Evolutionary conservation across 306 rosid species (phyloP).

Genomic region (Vigna nakashimae): DNA sequence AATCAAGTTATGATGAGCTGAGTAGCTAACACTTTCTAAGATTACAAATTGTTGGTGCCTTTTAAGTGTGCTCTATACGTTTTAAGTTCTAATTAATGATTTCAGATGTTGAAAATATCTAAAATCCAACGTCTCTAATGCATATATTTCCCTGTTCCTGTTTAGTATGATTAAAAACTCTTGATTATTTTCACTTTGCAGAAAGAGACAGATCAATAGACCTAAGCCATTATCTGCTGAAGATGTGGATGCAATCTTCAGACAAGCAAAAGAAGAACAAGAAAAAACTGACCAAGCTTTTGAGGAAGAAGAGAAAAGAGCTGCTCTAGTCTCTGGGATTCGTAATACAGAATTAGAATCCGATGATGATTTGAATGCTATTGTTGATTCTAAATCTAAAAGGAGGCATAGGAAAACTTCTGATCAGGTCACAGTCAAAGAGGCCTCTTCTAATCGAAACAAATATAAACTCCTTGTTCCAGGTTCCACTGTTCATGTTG

Average conservation of each 20-base stretch:
- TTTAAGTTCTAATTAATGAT: conserved; percentile 9
- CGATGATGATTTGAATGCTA: conserved; percentile 41
- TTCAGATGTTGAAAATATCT: conserved; percentile 17
- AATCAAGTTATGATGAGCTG: conserved; percentile 19
- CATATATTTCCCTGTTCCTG: neutral
- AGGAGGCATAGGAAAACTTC: conserved; percentile 53
- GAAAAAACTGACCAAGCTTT: conserved; percentile 70
- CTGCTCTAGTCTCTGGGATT: conserved; percentile 39
- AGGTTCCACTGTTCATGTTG: conserved; percentile 73
- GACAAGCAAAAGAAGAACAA: conserved; percentile 81
- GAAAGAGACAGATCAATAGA: conserved; percentile 81
- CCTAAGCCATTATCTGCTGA: conserved; percentile 73
- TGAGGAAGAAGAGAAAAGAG: conserved; percentile 64
- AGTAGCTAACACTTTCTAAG: conserved; percentile 11
- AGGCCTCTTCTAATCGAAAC: conserved; percentile 44
- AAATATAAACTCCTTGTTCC: conserved; percentile 46
- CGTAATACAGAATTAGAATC: conserved; percentile 42
- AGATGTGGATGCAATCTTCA: conserved; percentile 79
- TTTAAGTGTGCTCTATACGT: conserved; percentile 9
- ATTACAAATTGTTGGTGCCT: neutral
- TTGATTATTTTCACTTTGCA: conserved; percentile 43
- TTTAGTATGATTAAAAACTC: conserved; percentile 31
- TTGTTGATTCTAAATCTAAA: conserved; percentile 59
- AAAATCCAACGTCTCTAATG: neutral
- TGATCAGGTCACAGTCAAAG: conserved; percentile 35